A percentile compares a stretch with the other conserved stretches of the same genome.
phyloP scores from a whole-genome alignment of 1,139 yeast genomes.

The Yamadazyma mexicana region DNA sequence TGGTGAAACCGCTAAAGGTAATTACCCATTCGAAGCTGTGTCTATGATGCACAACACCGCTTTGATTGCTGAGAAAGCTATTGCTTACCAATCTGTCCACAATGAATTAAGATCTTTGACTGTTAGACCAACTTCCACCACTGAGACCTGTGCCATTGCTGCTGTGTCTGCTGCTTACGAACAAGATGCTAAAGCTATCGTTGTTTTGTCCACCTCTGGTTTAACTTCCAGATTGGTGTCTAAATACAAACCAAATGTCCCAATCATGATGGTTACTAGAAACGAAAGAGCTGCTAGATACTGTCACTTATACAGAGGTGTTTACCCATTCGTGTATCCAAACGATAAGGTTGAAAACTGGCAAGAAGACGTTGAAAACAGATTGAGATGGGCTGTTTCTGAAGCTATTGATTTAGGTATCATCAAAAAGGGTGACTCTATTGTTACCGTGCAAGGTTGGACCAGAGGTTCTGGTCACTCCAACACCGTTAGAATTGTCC shows the following conservation, averaged over 20 bases:
- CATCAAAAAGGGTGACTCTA: conserved; percentile 82
- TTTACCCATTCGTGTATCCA: conserved; percentile 88
- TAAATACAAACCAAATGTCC: conserved; percentile 96
- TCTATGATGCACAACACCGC: conserved; percentile 98
- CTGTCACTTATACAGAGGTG: conserved; percentile 97
- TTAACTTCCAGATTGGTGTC: conserved; percentile 93
- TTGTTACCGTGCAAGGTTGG: conserved; percentile 98
- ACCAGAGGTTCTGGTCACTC: conserved; percentile 99
- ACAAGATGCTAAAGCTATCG: conserved; percentile 95
- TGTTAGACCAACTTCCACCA: conserved; percentile 85
- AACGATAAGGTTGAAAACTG: conserved; percentile 74
- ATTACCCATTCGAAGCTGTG: conserved; percentile 96
- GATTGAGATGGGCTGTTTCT: conserved; percentile 91
- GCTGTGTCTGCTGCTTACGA: conserved; percentile 96
- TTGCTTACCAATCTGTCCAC: conserved; percentile 84
- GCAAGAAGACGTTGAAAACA: conserved; percentile 95
- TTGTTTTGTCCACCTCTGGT: conserved; percentile 94
- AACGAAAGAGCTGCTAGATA: conserved; percentile 90
- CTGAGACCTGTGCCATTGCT: conserved; percentile 96
- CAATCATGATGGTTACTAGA: conserved; percentile 98
- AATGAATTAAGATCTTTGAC: conserved; percentile 88
- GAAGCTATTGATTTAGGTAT: conserved; percentile 89
- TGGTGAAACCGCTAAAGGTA: conserved; percentile 99
- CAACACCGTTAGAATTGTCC: conserved; percentile 85
- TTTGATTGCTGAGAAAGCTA: conserved; percentile 94